Percentiles rank a stretch among this genome's conserved stretches.
Conservation (phyloP, 805 yeast species). For the Kockiozyma suomiensis region DNA sequence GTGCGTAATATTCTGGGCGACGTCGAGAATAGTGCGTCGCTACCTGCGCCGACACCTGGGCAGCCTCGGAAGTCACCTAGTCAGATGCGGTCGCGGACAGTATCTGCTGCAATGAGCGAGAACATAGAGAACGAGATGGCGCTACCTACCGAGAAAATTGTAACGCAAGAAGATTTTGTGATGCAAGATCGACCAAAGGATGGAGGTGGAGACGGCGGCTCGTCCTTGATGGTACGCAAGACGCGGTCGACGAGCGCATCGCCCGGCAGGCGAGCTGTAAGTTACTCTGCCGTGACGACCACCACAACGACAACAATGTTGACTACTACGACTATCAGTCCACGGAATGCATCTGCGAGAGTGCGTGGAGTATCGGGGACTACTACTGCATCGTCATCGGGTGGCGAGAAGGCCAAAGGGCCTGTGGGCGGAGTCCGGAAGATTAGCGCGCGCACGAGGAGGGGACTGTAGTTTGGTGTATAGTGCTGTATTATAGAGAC, state of each 20-base stretch:
- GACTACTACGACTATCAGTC: slow-evolving; percentile 20
- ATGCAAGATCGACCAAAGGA: background rate
- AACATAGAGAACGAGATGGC: slow-evolving; percentile 5
- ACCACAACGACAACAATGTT: slow-evolving; percentile 28
- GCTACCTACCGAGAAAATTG: background rate
- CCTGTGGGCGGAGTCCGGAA: slow-evolving; percentile 29
- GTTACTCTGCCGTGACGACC: slow-evolving; percentile 32
- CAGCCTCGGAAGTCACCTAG: slow-evolving; percentile 75
- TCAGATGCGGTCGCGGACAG: slow-evolving; percentile 7
- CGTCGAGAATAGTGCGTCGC: slow-evolving; percentile 68
- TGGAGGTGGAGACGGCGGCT: slow-evolving; percentile 1
- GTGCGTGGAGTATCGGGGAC: slow-evolving; percentile 21
- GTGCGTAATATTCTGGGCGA: slow-evolving; percentile 73
- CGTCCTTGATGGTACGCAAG: slow-evolving; percentile 23
- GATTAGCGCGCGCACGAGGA: slow-evolving; percentile 18
- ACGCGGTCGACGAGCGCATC: slow-evolving; percentile 26
- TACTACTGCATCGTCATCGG: background rate
- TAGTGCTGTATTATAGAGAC: no score
- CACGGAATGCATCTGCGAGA: slow-evolving; percentile 5
- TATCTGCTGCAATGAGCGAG: slow-evolving; percentile 10
- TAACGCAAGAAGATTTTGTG: slow-evolving; percentile 1
- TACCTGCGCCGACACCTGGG: slow-evolving; percentile 93
- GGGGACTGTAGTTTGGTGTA: background rate
- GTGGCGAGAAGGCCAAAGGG: slow-evolving; percentile 12
- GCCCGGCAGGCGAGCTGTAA: slow-evolving; percentile 29